Conservation (phyloP, 768 basidiomycete species). For the Porpolomopsis calyptriformis region DNA sequence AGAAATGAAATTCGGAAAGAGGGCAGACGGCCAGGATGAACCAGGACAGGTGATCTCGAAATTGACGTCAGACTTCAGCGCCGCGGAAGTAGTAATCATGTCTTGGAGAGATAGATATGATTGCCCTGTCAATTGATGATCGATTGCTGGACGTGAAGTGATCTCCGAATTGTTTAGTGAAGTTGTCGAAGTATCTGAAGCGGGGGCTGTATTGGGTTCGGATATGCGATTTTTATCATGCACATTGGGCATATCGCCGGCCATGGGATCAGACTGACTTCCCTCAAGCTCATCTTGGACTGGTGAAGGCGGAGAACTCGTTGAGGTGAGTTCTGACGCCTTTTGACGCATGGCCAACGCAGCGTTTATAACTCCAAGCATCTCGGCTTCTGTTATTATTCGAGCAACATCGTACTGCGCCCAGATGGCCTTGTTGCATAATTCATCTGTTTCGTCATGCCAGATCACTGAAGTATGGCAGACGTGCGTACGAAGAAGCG, state of each 20-base stretch:
- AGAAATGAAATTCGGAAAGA: constrained; percentile 28
- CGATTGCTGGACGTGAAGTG: constrained; percentile 16
- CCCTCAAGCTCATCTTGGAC: not conserved
- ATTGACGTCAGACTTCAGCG: constrained; percentile 60
- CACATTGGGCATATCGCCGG: no score
- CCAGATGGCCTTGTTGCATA: constrained; percentile 60
- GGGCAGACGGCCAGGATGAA: constrained; percentile 39
- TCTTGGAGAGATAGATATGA: constrained; percentile 51
- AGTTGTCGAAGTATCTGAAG: no score
- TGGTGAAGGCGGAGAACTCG: constrained; percentile 5
- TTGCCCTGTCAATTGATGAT: constrained; percentile 23
- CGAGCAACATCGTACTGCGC: constrained; percentile 46
- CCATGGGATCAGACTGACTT: no score
- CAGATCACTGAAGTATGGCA: constrained; percentile 67
- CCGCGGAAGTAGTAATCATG: constrained; percentile 63
- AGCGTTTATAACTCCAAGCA: constrained; percentile 54
- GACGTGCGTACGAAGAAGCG: constrained; percentile 56
- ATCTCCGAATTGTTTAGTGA: no score
- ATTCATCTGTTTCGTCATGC: constrained; percentile 53
- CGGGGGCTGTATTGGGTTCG: no score
- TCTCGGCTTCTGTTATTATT: constrained; percentile 56
- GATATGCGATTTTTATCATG: no score
- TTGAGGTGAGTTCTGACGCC: constrained; percentile 3
- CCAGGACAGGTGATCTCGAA: constrained; percentile 46
- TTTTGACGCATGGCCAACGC: constrained; percentile 37